Evolutionary conservation across 768 basidiomycete species (phyloP).

Genomic region (Xerocomus brunneocitrinus): DNA sequence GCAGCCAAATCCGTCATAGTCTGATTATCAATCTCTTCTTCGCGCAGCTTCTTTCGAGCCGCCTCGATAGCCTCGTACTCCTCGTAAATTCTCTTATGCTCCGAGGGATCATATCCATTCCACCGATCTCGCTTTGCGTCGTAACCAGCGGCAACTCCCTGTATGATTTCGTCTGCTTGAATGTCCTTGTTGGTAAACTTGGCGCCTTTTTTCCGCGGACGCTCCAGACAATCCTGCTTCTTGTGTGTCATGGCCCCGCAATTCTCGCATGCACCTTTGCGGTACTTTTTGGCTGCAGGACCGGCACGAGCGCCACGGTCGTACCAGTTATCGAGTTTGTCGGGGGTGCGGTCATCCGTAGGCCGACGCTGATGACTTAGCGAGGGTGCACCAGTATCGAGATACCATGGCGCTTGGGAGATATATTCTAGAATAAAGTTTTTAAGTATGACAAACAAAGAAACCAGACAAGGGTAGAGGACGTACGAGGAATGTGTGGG

Average conservation of each 20-base stretch:
- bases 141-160: constrained; percentile 72
- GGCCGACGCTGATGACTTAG: constrained; percentile 90
- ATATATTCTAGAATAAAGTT: constrained; percentile 71
- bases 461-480: neutral
- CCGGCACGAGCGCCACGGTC: constrained; percentile 80
- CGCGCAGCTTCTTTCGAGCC: constrained; percentile 83
- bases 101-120: constrained; percentile 94
- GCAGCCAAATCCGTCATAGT: constrained; percentile 89
- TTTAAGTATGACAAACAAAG: neutral
- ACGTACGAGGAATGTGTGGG: constrained; percentile 95
- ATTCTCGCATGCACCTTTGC: constrained; percentile 98
- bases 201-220: constrained; percentile 94
- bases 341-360: constrained; percentile 48
- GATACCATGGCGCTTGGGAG: constrained; percentile 98
- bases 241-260: constrained; percentile 97
- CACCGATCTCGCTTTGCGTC: constrained; percentile 96
- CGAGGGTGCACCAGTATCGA: constrained; percentile 90
- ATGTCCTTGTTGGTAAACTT: constrained; percentile 90
- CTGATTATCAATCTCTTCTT: constrained; percentile 98
- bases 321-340: constrained; percentile 88
- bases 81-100: constrained; percentile 83
- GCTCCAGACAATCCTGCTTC: constrained; percentile 87
- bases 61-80: constrained; percentile 93
- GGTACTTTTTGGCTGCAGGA: constrained; percentile 92
- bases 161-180: constrained; percentile 85